These are phyloP conservation scores for Copromyces sp. DNA, from an alignment of 495 filamentous ascomycete genomes.

Conservation along the genomic window DNA sequence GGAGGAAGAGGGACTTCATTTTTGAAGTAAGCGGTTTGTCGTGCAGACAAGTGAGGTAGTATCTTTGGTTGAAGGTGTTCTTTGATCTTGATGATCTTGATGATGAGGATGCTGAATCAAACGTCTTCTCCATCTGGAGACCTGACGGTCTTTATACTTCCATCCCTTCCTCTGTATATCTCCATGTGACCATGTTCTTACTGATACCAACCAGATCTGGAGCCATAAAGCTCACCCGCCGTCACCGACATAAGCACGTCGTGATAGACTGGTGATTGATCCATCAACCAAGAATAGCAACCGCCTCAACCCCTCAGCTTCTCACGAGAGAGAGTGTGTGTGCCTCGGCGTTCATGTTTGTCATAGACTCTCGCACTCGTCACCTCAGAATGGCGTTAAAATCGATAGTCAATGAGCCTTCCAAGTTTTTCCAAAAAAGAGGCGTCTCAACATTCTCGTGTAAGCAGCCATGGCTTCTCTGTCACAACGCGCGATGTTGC, in stretches of 20 bases:
- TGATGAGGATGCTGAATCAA: not conserved
- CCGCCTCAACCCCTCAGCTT: not conserved
- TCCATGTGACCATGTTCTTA: not conserved
- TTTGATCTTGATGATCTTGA: not conserved
- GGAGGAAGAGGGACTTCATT: constrained; percentile 10
- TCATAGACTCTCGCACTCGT: not conserved
- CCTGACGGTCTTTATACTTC: not conserved
- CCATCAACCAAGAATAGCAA: not conserved
- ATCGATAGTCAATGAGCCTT: not conserved
- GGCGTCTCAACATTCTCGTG: not conserved
- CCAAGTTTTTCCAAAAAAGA: not conserved
- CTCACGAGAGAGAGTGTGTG: not conserved
- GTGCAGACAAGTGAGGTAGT: not conserved
- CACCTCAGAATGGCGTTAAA: not conserved
- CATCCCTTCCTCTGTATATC: not conserved
- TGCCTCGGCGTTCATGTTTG: not conserved
- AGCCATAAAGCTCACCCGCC: not conserved
- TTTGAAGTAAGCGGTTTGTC: not conserved
- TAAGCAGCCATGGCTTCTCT: not conserved
- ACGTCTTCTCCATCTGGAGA: not conserved
- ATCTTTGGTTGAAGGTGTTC: not conserved
- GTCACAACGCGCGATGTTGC: not conserved
- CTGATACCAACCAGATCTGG: not conserved
- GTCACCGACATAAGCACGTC: not conserved
- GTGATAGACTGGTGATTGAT: not conserved